Evolutionary conservation across 2,329 filamentous ascomycete species (phyloP).

Genomic region (Alternaria metachromatica): DNA sequence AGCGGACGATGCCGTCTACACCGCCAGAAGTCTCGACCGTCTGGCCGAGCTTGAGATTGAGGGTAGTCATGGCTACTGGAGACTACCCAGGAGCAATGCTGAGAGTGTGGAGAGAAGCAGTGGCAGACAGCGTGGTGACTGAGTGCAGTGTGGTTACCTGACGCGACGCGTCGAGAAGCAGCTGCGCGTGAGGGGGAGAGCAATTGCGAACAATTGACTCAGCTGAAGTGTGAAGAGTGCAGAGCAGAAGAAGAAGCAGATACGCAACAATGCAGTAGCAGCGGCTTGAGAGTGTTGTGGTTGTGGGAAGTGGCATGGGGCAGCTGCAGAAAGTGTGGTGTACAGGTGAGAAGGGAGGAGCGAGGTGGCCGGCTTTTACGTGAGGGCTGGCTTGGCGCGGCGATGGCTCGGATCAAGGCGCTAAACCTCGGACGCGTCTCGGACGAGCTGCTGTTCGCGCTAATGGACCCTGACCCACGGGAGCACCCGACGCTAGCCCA

Average conservation of each 20-base stretch:
- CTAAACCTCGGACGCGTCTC: slow-evolving; percentile 1
- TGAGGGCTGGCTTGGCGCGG: slow-evolving; percentile 5
- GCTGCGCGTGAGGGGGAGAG: slow-evolving; percentile 3
- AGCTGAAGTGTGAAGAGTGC: slow-evolving; percentile 6
- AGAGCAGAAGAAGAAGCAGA: slow-evolving; percentile 15
- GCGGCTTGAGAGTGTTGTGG: slow-evolving; percentile 1
- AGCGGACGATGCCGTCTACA: slow-evolving; percentile 79
- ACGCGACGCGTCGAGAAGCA: slow-evolving; percentile 20
- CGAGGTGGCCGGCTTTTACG: not conserved
- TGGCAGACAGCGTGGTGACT: not conserved
- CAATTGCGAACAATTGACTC: slow-evolving; percentile 12
- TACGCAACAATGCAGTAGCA: slow-evolving; percentile 1
- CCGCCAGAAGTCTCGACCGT: slow-evolving; percentile 80
- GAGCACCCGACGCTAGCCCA: slow-evolving; percentile 6
- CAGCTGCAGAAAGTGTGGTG: slow-evolving; percentile 9
- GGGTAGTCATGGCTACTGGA: slow-evolving; percentile 30
- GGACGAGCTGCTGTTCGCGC: slow-evolving; percentile 7
- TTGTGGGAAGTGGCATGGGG: slow-evolving; percentile 6
- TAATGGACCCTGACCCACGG: not conserved
- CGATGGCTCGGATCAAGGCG: slow-evolving; percentile 6
- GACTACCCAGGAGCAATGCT: slow-evolving; percentile 5
- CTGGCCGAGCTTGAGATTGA: slow-evolving; percentile 63
- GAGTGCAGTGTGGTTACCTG: not conserved
- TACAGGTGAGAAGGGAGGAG: slow-evolving; percentile 4
- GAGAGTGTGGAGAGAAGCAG: not conserved